Evolutionary conservation across 1,284 basidiomycete species (phyloP), one percentile per base, ranked within the genome.

Genomic region (Athelia sp.): DNA sequence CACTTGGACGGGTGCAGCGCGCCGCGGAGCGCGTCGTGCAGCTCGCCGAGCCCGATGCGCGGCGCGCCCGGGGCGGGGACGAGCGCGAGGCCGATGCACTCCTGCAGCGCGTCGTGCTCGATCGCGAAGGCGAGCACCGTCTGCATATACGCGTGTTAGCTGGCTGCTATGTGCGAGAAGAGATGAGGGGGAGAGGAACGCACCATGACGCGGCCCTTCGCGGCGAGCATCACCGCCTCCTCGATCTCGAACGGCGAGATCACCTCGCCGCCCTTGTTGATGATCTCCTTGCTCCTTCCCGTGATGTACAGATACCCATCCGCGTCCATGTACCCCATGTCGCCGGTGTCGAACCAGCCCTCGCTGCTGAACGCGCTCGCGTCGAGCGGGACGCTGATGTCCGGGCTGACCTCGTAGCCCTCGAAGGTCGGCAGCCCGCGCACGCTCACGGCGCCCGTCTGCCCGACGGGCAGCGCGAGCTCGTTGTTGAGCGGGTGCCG

Each of bases 201-300:
- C 52, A 70, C 70, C 62, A 72, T 68, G 17, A 75, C 70, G 46
- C 61, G 63, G 43, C 62, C 62, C 54, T 66, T 70, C 9, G 70
- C 72, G 9, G 68, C 69, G 8, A 64, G 69, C 23, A 66, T 60
- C 19, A 76, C 66, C 4, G 74, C 74, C 56, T 76, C 74, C 58
- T 76, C 74, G 23, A 76, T 62, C 64, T 87, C 82, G 54, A 85
- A 78, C 1, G 84, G 84, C 6, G 78, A 80, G 51, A 85, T 79
- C 53, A 85, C 84, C 61, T 87, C 83, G 2, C 83, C 83, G 13
- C 80, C 81, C 52, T 76, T 75, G 60, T 81, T 80, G 60, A 80
- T 81, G 51, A 81, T 75, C 65, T 82, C 80, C 61, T 81, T 81
- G 13, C 79, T 72, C 22, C 79, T 70, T 9, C 79, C 79, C 0